Evolutionary conservation across 2,329 filamentous ascomycete genomes (phyloP), one percentile per base, ranked within the genome.

Genomic region (Fonsecaea erecta): DNA sequence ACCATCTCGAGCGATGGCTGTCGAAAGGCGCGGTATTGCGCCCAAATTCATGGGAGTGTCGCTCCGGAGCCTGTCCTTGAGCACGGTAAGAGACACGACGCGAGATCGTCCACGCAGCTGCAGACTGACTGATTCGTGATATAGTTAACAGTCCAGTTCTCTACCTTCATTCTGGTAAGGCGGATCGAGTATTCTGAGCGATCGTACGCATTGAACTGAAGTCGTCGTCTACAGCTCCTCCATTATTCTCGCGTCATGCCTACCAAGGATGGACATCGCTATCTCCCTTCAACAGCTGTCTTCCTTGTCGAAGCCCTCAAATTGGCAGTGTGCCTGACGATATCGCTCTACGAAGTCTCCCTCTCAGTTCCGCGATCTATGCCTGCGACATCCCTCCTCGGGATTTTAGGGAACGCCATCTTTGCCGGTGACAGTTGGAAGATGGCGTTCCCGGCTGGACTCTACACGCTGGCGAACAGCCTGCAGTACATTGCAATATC

Each of bases 211-310:
- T 14, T 43, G 34, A 24, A 48, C 59, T 61, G 51, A 65, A n/a
- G 62, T 71, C 35, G 69, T 64, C 18, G 35, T 64, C 28, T 14
- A 34, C 74, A 94, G 91, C 85, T 97, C 62, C 90, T 97, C 84
- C 94, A 97, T 80, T 97, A 98, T 78, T 97, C 93, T 32, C 88
- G 93, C 70, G 88, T 96, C 66, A 97, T 97, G 93, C 90, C 93
- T n/a, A 84, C 88, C 9, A 83, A 86, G 9, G 88, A 89, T 75
- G 91, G 92, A 71, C 91, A 93, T 74, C 89, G 93, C 75, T 98
- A 97, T 78, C 92, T 95, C 72, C 89, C 94, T 43, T 97, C 93
- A 48, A 98, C 95, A 9, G 93, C 94, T 51, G 92, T 99, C 61
- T 92, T 98, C 76, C 84, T 98, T 68, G 95, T 93, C 77, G 95